phyloP scores from a whole-genome alignment of 202 grass and related monocot species.

The Carex arenaria region DNA sequence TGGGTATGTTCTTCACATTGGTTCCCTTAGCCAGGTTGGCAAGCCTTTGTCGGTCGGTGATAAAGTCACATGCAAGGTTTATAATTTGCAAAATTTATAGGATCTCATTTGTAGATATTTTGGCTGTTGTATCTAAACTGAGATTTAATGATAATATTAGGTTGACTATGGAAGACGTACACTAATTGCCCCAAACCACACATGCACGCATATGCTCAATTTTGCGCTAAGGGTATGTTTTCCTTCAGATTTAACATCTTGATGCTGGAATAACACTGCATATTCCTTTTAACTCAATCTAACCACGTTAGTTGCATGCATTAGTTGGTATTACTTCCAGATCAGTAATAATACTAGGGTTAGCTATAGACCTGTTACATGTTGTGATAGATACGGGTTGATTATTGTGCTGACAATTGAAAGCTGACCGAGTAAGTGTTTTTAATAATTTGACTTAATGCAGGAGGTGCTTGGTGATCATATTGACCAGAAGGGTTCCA shows the following conservation, averaged over 20 bases:
- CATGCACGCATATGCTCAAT: conserved; percentile 98
- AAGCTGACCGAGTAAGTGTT: background rate
- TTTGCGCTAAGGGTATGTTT: conserved; percentile 80
- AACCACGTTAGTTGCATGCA: background rate
- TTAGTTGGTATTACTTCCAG: background rate
- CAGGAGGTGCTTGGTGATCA: conserved; percentile 98
- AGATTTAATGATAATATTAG: conserved; percentile 37
- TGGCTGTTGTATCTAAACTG: background rate
- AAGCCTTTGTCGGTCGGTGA: conserved; percentile 56
- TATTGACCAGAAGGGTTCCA: conserved; percentile 98
- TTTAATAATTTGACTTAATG: conserved; percentile 23
- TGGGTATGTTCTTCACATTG: conserved; percentile 85
- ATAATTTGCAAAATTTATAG: background rate
- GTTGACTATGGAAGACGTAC: conserved; percentile 85
- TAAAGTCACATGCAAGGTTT: conserved; percentile 78
- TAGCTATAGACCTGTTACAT: background rate
- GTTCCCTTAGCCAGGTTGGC: conserved; percentile 45
- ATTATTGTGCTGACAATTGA: background rate
- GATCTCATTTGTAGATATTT: background rate
- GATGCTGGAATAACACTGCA: background rate
- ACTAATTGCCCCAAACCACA: conserved; percentile 93
- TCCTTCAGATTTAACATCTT: conserved; percentile 20
- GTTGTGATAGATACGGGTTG: background rate
- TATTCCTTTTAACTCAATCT: conserved; percentile 9
- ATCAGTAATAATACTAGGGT: background rate